Evolutionary conservation across 257 asterid species (phyloP).

Genomic region (Cinchona pubescens): DNA sequence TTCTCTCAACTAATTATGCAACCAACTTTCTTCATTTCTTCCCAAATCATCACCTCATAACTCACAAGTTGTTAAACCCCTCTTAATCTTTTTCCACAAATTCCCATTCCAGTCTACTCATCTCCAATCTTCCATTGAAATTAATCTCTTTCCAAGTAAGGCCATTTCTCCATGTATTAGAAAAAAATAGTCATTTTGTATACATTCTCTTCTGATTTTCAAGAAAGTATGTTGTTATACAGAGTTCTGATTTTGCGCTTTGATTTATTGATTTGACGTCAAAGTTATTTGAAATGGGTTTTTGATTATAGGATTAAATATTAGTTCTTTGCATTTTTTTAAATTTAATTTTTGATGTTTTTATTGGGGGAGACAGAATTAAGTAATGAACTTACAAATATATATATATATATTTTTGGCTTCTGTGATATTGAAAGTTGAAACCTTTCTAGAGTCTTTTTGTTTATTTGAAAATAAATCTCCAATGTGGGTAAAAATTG

Average conservation of each 20-base stretch:
- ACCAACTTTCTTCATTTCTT: conserved; percentile 18
- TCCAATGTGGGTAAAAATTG: background rate
- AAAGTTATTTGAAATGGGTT: background rate
- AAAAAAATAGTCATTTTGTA: too few relatives aligned
- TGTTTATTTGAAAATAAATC: background rate
- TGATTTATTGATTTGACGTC: background rate
- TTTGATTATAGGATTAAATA: background rate
- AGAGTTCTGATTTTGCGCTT: background rate
- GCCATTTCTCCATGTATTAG: background rate
- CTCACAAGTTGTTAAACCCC: background rate
- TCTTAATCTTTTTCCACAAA: background rate
- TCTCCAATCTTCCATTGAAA: background rate
- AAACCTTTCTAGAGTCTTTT: background rate
- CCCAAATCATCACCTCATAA: conserved; percentile 6
- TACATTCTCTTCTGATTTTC: background rate
- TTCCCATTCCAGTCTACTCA: background rate
- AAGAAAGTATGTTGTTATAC: background rate
- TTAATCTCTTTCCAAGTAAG: conserved; percentile 1
- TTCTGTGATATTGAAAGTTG: background rate
- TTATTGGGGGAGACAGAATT: too few relatives aligned
- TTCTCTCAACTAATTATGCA: conserved; percentile 12
- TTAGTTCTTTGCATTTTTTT: too few relatives aligned
- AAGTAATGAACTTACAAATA: too few relatives aligned
- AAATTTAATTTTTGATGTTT: too few relatives aligned
- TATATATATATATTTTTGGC: too few relatives aligned